Conservation (phyloP, 2,329 filamentous ascomycete species). For the Fusarium pilosicola region DNA sequence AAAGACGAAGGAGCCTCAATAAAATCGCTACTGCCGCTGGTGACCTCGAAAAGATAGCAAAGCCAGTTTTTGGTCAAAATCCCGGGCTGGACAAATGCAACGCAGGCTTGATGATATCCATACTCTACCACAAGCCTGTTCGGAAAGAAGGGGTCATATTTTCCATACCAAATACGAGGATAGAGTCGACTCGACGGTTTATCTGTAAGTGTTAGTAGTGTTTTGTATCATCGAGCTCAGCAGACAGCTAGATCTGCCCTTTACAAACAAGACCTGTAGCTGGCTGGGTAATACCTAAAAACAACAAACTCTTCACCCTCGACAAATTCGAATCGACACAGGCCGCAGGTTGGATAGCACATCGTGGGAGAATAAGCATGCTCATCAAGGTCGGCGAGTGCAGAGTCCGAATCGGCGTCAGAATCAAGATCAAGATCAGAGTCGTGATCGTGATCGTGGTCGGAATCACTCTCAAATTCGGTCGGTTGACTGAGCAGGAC, state of each 20-base stretch:
- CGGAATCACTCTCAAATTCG: no score
- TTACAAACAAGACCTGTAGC: no score
- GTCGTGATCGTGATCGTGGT: no score
- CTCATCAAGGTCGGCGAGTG: background rate
- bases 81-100: background rate
- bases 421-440: no score
- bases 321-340: background rate
- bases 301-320: background rate
- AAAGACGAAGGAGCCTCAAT: background rate
- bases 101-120: background rate
- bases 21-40: background rate
- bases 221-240: background rate
- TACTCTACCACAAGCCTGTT: background rate
- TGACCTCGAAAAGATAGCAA: background rate
- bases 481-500: no score
- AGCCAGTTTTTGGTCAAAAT: background rate
- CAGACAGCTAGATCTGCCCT: no score
- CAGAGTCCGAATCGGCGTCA: background rate
- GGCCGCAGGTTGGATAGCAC: background rate
- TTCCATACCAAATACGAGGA: background rate
- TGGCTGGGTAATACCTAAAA: background rate
- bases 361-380: background rate
- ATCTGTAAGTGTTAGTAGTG: background rate
- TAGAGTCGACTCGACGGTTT: background rate
- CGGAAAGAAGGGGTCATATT: background rate